Base-by-base conservation (phyloP, 176 grass and related monocot genomes). In the Eleusine indica region DNA sequence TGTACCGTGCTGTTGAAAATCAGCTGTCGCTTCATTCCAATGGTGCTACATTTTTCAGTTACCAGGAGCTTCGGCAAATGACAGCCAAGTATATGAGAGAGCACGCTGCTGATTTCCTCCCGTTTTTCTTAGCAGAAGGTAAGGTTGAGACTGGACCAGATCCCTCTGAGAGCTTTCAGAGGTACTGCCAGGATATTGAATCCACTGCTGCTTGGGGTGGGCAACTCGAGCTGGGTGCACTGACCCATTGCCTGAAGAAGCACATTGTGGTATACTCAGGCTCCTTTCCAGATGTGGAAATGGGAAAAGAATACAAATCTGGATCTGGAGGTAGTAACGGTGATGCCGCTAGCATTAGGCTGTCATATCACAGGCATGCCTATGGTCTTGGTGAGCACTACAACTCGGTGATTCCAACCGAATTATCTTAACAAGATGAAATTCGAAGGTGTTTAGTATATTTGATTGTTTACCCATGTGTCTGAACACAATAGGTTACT, bases 361-460 rank as follows among this genome's bases (percentile, higher is more conserved):
- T 98, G 61, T 98, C 96, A 1, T 98, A 90, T 78, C 96, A 98
- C 68, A 93, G 70, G 75, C 96, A 98, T 68, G 91, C 91, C n/a
- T 95, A 95, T 86, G 93, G 96, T 65, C 91, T 98, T 3, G 96
- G 96, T 3, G 96, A 98, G 93, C 96, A 95, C 86, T 98, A 95
- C 68, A 98, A 98, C 74, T 98, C 96, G 5, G 89, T 94, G 75
- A 74, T 94, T 73, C 87, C 93, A 4, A 56, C 82, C 3, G 66
- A 75, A 38, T 82, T 69, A 58, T 77, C 57, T 65, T 84, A 54
- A 71, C 12, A 47, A 71, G 19, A 35, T 40, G 35, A 69, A 85
- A n/a, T 40, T 16, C 44, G 11, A 47, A 11, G 44, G 30, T 18
- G 43, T 81, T 79, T 75, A 37, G 68, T 74, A 88, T 60, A 21